phyloP scores from a whole-genome alignment of 495 filamentous ascomycete species.

The Xylaria intraflava region DNA sequence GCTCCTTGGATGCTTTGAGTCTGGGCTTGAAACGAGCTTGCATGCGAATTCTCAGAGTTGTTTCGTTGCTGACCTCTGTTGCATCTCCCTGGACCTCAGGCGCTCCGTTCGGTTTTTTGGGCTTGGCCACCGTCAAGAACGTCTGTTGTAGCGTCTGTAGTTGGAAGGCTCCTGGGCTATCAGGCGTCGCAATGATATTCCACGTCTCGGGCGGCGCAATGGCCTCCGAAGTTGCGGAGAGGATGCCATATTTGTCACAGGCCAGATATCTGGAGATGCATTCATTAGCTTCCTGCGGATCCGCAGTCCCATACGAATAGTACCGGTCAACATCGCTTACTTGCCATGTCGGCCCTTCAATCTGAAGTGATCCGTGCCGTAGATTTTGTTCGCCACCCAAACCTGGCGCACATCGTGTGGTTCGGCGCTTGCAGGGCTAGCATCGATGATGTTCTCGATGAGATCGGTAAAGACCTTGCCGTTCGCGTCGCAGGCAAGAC shows the following conservation, averaged over 20 bases:
- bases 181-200: slow-evolving; percentile 55
- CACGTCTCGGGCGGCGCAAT: slow-evolving; percentile 79
- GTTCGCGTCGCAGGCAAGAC: slow-evolving; percentile 74
- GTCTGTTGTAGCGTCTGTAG: slow-evolving; percentile 59
- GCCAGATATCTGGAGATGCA: slow-evolving; percentile 55
- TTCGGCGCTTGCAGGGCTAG: slow-evolving; percentile 71
- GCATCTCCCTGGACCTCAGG: slow-evolving; percentile 76
- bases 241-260: slow-evolving; percentile 75
- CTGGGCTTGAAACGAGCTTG: slow-evolving; percentile 89
- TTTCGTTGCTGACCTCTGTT: slow-evolving; percentile 60
- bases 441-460: slow-evolving; percentile 78
- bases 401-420: slow-evolving; percentile 93
- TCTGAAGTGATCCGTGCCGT: slow-evolving; percentile 70
- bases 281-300: slow-evolving; percentile 31
- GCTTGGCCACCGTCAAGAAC: slow-evolving; percentile 50
- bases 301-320: neutral
- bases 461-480: slow-evolving; percentile 75
- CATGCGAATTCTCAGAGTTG: slow-evolving; percentile 80
- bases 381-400: slow-evolving; percentile 81
- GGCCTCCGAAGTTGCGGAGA: slow-evolving; percentile 71
- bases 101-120: slow-evolving; percentile 37
- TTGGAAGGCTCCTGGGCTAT: slow-evolving; percentile 59
- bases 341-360: slow-evolving; percentile 86
- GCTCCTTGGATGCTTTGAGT: slow-evolving; percentile 67
- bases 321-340: slow-evolving; percentile 38